Evolutionary conservation across 805 yeast species (phyloP).

Genomic region (Zygoascus bituminiphila): DNA sequence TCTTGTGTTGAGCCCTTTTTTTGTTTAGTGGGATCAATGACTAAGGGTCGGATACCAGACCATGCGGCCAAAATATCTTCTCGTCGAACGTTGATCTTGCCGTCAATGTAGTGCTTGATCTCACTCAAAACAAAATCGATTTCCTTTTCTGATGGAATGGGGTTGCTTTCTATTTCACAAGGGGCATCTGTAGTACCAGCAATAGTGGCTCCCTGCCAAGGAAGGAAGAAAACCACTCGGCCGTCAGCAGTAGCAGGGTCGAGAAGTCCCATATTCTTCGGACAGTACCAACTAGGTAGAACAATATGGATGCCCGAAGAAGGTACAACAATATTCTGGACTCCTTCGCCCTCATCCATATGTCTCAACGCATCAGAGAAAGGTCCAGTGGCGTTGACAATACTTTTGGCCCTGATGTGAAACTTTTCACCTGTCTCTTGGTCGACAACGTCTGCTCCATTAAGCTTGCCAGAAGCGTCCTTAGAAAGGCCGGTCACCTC

Average conservation of each 20-base stretch:
- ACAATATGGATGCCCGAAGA: conserved; percentile 90
- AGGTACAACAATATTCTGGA: conserved; percentile 73
- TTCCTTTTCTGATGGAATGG: conserved; percentile 81
- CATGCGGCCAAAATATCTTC: conserved; percentile 91
- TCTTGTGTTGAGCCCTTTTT: conserved; percentile 63
- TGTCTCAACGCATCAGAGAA: conserved; percentile 76
- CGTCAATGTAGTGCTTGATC: conserved; percentile 70
- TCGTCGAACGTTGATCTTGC: conserved; percentile 76
- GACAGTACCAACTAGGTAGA: conserved; percentile 87
- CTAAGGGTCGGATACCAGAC: conserved; percentile 96
- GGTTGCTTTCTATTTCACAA: conserved; percentile 36
- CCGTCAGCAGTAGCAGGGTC: conserved; percentile 94
- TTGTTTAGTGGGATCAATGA: conserved; percentile 52
- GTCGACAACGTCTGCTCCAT: conserved; percentile 72
- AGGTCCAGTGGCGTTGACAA: conserved; percentile 94
- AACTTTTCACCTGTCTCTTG: conserved; percentile 42
- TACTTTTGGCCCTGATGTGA: conserved; percentile 58
- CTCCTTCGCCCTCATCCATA: conserved; percentile 53
- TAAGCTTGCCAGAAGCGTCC: conserved; percentile 50
- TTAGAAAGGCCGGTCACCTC: conserved; percentile 72
- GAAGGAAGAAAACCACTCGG: conserved; percentile 91
- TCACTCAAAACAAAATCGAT: conserved; percentile 81
- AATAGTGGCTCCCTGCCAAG: conserved; percentile 95
- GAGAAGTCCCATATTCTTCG: conserved; percentile 75
- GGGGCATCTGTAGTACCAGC: conserved; percentile 98